Evolutionary conservation across 768 basidiomycete genomes (phyloP).

Genomic region (Mycena floridula): DNA sequence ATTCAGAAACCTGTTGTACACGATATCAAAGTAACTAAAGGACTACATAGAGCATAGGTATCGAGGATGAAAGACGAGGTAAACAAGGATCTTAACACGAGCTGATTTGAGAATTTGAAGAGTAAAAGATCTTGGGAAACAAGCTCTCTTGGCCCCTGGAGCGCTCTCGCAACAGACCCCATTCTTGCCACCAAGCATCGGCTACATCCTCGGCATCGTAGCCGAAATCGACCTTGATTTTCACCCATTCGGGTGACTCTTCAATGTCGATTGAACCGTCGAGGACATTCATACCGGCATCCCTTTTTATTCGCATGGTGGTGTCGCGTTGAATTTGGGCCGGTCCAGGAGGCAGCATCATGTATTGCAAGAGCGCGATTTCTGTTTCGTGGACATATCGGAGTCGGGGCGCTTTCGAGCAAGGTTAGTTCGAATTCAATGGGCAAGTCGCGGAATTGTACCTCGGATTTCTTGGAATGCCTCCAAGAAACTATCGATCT

Average conservation of each 20-base stretch:
- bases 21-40: too few relatives aligned
- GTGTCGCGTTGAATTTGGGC: neutral
- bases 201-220: constrained; percentile 36
- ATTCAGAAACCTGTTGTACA: too few relatives aligned
- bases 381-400: neutral
- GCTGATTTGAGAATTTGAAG: too few relatives aligned
- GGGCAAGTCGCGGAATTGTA: too few relatives aligned
- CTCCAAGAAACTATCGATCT: constrained; percentile 42
- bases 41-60: too few relatives aligned
- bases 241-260: constrained; percentile 30
- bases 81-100: too few relatives aligned
- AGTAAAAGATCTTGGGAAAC: too few relatives aligned
- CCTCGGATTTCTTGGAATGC: constrained; percentile 54
- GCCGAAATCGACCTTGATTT: constrained; percentile 26
- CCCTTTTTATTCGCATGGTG: constrained; percentile 3
- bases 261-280: constrained; percentile 14
- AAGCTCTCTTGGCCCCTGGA: too few relatives aligned
- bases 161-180: constrained; percentile 30
- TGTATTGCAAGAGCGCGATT: neutral
- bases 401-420: too few relatives aligned
- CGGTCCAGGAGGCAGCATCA: neutral
- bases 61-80: too few relatives aligned
- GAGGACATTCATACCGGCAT: constrained; percentile 7
- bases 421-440: too few relatives aligned
- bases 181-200: constrained; percentile 38